Evolutionary conservation across 2,329 filamentous ascomycete species (phyloP).

Genomic region (Mycosphaerella arachidis): DNA sequence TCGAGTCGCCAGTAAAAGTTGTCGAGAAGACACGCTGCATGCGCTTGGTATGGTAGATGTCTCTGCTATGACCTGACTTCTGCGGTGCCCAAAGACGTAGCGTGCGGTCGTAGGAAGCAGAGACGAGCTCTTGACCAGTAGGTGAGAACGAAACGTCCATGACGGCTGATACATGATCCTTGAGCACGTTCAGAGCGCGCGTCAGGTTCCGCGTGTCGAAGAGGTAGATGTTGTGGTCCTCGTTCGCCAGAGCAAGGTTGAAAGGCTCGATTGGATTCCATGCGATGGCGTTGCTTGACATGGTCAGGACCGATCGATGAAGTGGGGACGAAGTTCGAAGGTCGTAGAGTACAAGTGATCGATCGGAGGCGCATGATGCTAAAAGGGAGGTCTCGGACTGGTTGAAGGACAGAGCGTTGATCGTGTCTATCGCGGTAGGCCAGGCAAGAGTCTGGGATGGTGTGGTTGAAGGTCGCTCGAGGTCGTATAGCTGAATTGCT

Average conservation of each 20-base stretch:
- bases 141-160: slow-evolving; percentile 97
- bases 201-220: slow-evolving; percentile 94
- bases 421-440: slow-evolving; percentile 86
- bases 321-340: slow-evolving; percentile 80
- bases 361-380: slow-evolving; percentile 78
- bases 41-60: slow-evolving; percentile 95
- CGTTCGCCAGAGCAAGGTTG: slow-evolving; percentile 87
- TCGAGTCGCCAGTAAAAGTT: slow-evolving; percentile 81
- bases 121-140: slow-evolving; percentile 89
- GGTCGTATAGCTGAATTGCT: slow-evolving; percentile 81
- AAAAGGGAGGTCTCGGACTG: slow-evolving; percentile 89
- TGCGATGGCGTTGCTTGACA: slow-evolving; percentile 75
- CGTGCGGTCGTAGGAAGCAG: slow-evolving; percentile 82
- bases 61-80: slow-evolving; percentile 71
- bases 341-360: slow-evolving; percentile 86
- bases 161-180: slow-evolving; percentile 84
- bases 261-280: slow-evolving; percentile 98
- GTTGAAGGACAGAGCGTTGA: slow-evolving; percentile 85
- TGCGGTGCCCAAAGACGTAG: slow-evolving; percentile 76
- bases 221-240: slow-evolving; percentile 88
- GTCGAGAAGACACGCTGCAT: slow-evolving; percentile 93
- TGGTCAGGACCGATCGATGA: slow-evolving; percentile 72
- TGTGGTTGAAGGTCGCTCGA: slow-evolving; percentile 69
- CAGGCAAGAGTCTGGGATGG: slow-evolving; percentile 79
- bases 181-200: slow-evolving; percentile 81